Base-by-base conservation (phyloP, 306 rosid genomes). In the Rosa lucieae region DNA sequence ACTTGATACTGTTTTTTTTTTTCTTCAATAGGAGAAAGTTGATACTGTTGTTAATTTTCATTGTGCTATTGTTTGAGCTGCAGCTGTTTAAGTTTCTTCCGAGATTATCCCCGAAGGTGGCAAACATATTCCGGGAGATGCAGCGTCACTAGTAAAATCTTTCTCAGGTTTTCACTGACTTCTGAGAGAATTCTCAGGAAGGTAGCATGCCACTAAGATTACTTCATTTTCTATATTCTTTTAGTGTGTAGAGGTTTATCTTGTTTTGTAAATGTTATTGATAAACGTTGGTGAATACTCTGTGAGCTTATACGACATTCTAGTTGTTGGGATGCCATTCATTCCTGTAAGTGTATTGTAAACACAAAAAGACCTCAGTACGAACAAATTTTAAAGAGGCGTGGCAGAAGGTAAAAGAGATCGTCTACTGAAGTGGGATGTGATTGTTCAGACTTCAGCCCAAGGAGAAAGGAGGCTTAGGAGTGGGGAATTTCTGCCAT, bases 81-180 rank as follows among this genome's bases (percentile, higher is more conserved):
- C 97, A 95, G 97, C 46, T 95, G 67, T 95, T 91, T 63, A 95
- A 95, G 76, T 95, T 81, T 87, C 97, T 95, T 70, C 99, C 99
- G 23, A 89, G 91, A 74, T 83, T 92, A 81, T 95, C 99, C 29
- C 99, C 97, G 1, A 88, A 74, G 82, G 98, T 95, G 88, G 67
- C 91, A 23, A 89, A 86, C 79, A 80, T 95, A 78, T 89, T 95
- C 84, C 90, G 20, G 68, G 95, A 91, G 89, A 88, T 91, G 97
- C 82, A 86, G 83, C 95, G 99, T 61, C 98, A 92, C 94, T 95
- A 89, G 83, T 51, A 69, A 42, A 67, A 48, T 20, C 44, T 40
- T 71, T 59, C 40, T 48, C 13, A 46, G 59, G 46, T 11, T 46
- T 26, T 75, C 59, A 15, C 32, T 0, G 59, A 20, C 71, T 8